Percentiles rank a stretch among this genome's conserved stretches.
Conservation (phyloP, 768 basidiomycete genomes). For the Tricholoma furcatifolium region DNA sequence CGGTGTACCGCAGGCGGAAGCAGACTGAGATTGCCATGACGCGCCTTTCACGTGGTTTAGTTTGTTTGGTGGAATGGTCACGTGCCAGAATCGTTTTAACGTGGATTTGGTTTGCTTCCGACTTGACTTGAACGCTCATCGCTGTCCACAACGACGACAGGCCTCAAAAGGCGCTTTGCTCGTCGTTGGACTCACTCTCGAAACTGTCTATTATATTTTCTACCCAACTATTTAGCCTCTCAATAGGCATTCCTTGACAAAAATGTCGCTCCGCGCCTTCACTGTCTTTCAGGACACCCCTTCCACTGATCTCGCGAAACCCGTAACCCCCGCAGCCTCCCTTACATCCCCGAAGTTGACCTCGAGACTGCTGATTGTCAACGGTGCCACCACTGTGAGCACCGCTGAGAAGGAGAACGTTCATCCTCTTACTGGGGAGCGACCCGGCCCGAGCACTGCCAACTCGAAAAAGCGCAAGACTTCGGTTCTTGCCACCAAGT, state of each 20-base stretch:
- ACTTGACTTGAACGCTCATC: slow-evolving; percentile 17
- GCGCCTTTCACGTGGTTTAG: slow-evolving; percentile 13
- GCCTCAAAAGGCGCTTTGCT: background rate
- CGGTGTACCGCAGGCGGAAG: background rate
- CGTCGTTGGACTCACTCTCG: slow-evolving; percentile 4
- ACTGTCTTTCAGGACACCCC: slow-evolving; percentile 64
- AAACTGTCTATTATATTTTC: background rate
- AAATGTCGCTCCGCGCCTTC: slow-evolving; percentile 58
- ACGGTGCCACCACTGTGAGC: slow-evolving; percentile 30
- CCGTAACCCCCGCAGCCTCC: slow-evolving; percentile 28
- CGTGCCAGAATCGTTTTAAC: slow-evolving; percentile 18
- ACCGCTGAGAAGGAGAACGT: slow-evolving; percentile 76
- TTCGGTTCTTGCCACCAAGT: slow-evolving; percentile 54
- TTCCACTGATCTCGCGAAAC: slow-evolving; percentile 30
- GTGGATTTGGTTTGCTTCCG: slow-evolving; percentile 16
- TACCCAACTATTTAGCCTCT: slow-evolving; percentile 2
- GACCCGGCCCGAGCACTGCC: slow-evolving; percentile 36
- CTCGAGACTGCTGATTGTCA: slow-evolving; percentile 17
- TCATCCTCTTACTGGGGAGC: slow-evolving; percentile 71
- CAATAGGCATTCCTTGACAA: slow-evolving; percentile 9
- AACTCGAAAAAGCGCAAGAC: slow-evolving; percentile 66
- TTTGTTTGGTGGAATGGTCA: slow-evolving; percentile 11
- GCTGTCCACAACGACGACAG: slow-evolving; percentile 13
- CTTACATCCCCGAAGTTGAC: slow-evolving; percentile 26
- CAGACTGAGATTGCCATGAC: background rate